phyloP scores from a whole-genome alignment of 2,329 filamentous ascomycete genomes.

The Elsinoe perseae region DNA sequence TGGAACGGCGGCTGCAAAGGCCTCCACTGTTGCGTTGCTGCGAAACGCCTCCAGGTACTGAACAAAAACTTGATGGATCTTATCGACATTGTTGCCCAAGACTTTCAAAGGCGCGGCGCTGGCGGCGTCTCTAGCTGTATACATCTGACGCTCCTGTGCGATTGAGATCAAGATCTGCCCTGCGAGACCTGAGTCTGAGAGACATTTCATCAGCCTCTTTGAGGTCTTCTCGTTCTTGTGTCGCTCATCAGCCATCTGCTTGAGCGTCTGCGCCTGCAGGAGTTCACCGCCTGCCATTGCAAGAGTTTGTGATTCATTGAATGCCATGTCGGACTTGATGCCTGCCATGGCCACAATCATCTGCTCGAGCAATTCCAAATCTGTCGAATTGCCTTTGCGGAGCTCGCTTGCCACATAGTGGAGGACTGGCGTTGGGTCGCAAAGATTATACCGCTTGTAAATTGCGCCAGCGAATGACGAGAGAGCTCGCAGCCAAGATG shows the following conservation, averaged over 20 bases:
- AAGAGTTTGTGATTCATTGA: slow-evolving; percentile 78
- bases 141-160: slow-evolving; percentile 82
- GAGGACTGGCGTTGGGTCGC: slow-evolving; percentile 77
- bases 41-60: slow-evolving; percentile 87
- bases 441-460: slow-evolving; percentile 74
- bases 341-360: slow-evolving; percentile 90
- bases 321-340: slow-evolving; percentile 76
- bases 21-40: slow-evolving; percentile 63
- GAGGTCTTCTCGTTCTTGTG: slow-evolving; percentile 61
- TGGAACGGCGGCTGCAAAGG: slow-evolving; percentile 74
- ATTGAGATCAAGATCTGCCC: slow-evolving; percentile 81
- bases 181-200: slow-evolving; percentile 70
- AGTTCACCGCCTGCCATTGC: slow-evolving; percentile 81
- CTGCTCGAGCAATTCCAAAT: slow-evolving; percentile 85
- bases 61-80: slow-evolving; percentile 73
- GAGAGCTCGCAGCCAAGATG: slow-evolving; percentile 83
- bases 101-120: slow-evolving; percentile 78
- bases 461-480: slow-evolving; percentile 87
- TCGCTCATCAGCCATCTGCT: slow-evolving; percentile 72
- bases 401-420: slow-evolving; percentile 86
- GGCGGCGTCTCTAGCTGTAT: slow-evolving; percentile 66
- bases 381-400: slow-evolving; percentile 72
- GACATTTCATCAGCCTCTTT: slow-evolving; percentile 67
- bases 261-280: slow-evolving; percentile 70
- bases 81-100: slow-evolving; percentile 79